Base-by-base conservation (phyloP, 306 rosid species). In the Inga leiocalycina region DNA sequence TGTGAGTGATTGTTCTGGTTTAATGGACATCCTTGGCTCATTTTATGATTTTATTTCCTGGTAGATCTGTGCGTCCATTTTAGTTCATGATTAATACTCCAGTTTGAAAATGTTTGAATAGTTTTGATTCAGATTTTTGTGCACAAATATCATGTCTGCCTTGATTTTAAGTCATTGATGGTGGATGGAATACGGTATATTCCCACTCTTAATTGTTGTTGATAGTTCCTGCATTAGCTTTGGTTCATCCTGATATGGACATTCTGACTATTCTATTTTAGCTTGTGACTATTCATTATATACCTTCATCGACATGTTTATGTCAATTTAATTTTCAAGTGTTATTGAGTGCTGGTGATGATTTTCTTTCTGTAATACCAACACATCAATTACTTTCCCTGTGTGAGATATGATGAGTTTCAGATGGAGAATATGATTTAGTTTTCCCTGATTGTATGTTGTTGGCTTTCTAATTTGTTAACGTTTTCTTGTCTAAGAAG, bases 1-100 rank as follows among this genome's bases (percentile, higher is more conserved):
- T 84, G 87, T 90, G 92, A 80, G 85, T 86, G 81, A 83, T 87
- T 84, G 86, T 93, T 85, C 87, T 89, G 86, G 92, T 87, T 86
- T 89, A 90, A 84, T 81, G 85, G 78, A 89, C 82, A 19, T 74
- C 52, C 35, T 68, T 82, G 83, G 80, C 85, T 84, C 84, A 84
- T 80, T 85, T 85, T 86, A 84, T 87, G 88, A 75, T 83, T 79
- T 71, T 84, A 82, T 73, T 81, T 79, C 76, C 76, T 69, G 86
- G 81, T 88, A 85, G 85, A 87, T 88, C 76, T 88, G 87, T 84
- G 83, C 83, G 77, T 76, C 78, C 79, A 70, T 85, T 57, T 74
- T 30, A 30, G 75, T 77, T 34, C 69, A 45, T 84, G 81, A 54
- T 61, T 76, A 52, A 22, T 68, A 15, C 70, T 66, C 61, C 11